Percentiles rank a stretch among this genome's conserved stretches.
phyloP scores from a whole-genome alignment of 1,139 yeast species.

The Lodderomyces oxycetoniae region DNA sequence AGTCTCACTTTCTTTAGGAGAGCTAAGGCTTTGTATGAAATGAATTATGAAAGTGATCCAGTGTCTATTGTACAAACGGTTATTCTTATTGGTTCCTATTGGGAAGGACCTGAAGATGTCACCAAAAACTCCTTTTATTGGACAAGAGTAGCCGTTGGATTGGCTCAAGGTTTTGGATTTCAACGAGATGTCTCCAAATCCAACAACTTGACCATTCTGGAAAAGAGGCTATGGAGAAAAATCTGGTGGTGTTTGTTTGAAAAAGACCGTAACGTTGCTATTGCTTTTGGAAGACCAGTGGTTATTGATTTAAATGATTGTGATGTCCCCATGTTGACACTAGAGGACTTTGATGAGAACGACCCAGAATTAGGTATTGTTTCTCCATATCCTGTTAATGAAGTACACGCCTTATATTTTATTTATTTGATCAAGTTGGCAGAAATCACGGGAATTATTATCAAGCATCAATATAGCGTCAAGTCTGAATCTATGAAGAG shows the following conservation, averaged over 20 bases:
- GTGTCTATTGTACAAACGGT: conserved; percentile 62
- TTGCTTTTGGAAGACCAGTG: conserved; percentile 73
- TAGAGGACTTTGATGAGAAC: conserved; percentile 60
- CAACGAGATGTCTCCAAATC: conserved; percentile 50
- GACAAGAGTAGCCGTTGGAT: conserved; percentile 67
- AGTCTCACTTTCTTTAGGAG: conserved; percentile 67
- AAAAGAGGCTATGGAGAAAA: conserved; percentile 60
- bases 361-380: conserved; percentile 34
- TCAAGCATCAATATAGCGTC: conserved; percentile 68
- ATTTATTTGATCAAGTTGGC: conserved; percentile 65
- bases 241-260: conserved; percentile 80
- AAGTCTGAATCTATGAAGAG: conserved; percentile 54
- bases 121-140: conserved; percentile 73
- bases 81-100: conserved; percentile 61
- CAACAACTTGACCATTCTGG: conserved; percentile 29
- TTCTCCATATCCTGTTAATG: conserved; percentile 44
- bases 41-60: conserved; percentile 69
- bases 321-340: conserved; percentile 68
- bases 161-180: conserved; percentile 78
- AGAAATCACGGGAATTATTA: conserved; percentile 69
- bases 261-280: conserved; percentile 67
- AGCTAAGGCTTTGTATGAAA: conserved; percentile 73
- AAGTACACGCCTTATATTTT: conserved; percentile 50
- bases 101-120: conserved; percentile 79
- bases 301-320: conserved; percentile 70